Base-by-base conservation (phyloP, 2,329 filamentous ascomycete genomes). In the Ilyonectria sp. region DNA sequence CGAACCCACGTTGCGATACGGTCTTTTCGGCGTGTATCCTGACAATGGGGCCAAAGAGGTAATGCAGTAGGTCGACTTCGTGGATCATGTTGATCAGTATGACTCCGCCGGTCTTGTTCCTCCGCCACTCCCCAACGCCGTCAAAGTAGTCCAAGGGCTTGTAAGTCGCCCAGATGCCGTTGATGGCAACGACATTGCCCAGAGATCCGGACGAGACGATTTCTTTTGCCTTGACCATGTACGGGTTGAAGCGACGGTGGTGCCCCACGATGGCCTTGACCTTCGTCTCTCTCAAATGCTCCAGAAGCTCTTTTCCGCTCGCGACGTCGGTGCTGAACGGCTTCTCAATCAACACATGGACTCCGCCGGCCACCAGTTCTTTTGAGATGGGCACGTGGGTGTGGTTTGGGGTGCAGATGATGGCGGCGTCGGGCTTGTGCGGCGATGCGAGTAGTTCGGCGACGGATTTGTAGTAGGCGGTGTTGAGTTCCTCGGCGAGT, bases 21-120 rank as follows among this genome's bases (percentile, higher is more conserved):
- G 81, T 84, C 56, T 80, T 78, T 69, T 90, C 85, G 0, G 86
- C 87, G 37, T 86, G 83, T 0, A 90, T 84, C 0, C 84, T 79
- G 0, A 75, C 73, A 29, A 91, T 86, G 0, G 86, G 83, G 0
- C 87, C 87, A 29, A 90, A 82, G 1, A 90, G 78, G 74, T 86
- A 85, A 53, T 90, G 87, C 19, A 91, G 78, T 0, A 89, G 77
- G 67, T 90, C 89, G 44, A 90, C 79, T 56, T 91, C 89, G 71
- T 91, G 88, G n/a, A 90, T 83, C 49, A 90, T 78, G 71, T 90
- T 91, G 67, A 90, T 90, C 3, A 86, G 78, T 8, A 90, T 78
- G 0, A 86, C 83, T 0, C 87, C 88, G 1, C 84, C 85, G 2
- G 79, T 76, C 2, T 69, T 62, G 4, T 77, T 72, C 7, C 82